Evolutionary conservation across 176 grass and related monocot genomes (phyloP).

Genomic region (Zea mays): DNA sequence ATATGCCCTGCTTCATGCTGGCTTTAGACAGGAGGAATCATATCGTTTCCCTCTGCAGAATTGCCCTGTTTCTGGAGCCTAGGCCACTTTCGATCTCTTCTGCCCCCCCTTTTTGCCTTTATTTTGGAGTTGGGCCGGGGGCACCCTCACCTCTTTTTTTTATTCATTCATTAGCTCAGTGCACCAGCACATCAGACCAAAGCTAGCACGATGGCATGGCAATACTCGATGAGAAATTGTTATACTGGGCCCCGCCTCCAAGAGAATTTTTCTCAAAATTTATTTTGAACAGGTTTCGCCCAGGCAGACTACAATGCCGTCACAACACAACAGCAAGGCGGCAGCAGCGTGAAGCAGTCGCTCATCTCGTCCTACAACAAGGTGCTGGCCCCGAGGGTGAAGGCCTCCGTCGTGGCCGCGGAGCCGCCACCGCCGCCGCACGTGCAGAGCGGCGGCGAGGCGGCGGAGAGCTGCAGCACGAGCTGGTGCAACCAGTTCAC

Average conservation of each 20-base stretch:
- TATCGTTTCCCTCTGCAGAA: background rate
- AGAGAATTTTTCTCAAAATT: too few species aligned
- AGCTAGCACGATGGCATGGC: background rate
- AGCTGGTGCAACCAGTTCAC: constrained; percentile 73
- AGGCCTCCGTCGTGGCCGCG: constrained; percentile 41
- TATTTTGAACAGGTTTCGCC: constrained; percentile 52
- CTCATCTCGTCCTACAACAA: constrained; percentile 68
- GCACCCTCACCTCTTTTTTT: background rate
- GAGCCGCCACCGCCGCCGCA: background rate
- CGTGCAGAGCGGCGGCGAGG: background rate
- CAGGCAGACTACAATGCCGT: constrained; percentile 58
- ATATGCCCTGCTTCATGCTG: background rate
- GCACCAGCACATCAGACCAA: background rate
- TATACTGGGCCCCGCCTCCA: too few species aligned
- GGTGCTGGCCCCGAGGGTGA: constrained; percentile 61
- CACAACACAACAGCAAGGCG: constrained; percentile 18
- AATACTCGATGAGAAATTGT: too few species aligned
- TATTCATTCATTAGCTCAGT: background rate
- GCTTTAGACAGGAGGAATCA: constrained; percentile 50
- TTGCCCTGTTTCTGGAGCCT: background rate
- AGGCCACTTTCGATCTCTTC: background rate
- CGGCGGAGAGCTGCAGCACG: constrained; percentile 25
- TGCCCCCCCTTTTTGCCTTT: background rate
- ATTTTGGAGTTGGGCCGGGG: background rate
- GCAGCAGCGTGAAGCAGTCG: constrained; percentile 60